Evolutionary conservation across 2,329 filamentous ascomycete species (phyloP), one percentile per base, ranked within the genome.

Genomic region (Nemania serpens): DNA sequence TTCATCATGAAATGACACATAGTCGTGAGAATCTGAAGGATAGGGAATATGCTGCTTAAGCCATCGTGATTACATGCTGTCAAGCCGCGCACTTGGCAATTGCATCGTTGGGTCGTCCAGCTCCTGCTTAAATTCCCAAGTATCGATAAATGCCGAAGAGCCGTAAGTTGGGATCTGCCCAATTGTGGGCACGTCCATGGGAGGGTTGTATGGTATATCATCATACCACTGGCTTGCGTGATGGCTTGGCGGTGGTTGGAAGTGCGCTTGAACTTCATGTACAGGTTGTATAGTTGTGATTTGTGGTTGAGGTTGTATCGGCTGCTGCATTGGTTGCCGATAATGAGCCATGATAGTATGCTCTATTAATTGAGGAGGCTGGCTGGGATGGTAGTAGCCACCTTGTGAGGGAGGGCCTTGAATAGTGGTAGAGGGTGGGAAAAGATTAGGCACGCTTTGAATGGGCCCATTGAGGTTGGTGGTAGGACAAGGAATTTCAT

Each of bases 391-490:
- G 71, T 88, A 89, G 68, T 84, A 82, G 55, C 78, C 75, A 46
- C 85, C 81, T 63, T 83, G 81, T 10, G 81, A 76, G 18, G 82
- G 76, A 1, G 85, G 81, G 65, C 83, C 84, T 47, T 82, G 79
- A 58, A 79, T 80, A 0, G 84, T 83, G 5, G 78, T 77, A 0
- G 58, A 25, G 13, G 84, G 80, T 5, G 85, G 87, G 72, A 85
- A 87, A 68, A 79, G 81, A 59, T 77, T 81, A 1, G 86, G 84
- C 68, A 85, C 88, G 71, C 81, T 87, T 65, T 86, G 81, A 39
- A 86, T 76, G 17, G 84, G 80, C 5, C 79, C 78, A 25, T 79
- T 73, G 62, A 82, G 78, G 47, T 77, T 78, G 15, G 82, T 74
- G 6, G 78, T 69, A n/a, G 77, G 75, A 66, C 82, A 84, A 0